Conservation (phyloP, 371 early-diverging fungal species). For the Phascolomyces articulosus region DNA sequence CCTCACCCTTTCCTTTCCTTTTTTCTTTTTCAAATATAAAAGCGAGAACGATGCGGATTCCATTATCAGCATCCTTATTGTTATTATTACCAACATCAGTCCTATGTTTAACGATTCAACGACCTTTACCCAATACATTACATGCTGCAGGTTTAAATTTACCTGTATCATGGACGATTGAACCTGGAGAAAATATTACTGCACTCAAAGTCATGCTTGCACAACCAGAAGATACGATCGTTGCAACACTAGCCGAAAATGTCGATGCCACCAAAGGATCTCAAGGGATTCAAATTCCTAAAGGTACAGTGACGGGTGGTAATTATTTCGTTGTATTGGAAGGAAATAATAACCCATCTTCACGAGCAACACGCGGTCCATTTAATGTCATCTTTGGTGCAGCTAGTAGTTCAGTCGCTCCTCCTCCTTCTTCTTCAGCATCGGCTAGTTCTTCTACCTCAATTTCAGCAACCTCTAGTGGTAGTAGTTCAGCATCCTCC, state of each 20-base stretch:
- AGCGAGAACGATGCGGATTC: neutral
- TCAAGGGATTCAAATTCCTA: constrained; percentile 2
- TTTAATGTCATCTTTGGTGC: constrained; percentile 5
- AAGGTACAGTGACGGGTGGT: constrained; percentile 1
- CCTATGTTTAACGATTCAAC: neutral
- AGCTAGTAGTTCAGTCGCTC: neutral
- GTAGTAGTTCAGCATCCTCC: neutral
- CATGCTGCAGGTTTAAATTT: constrained; percentile 4
- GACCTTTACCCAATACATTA: constrained; percentile 7
- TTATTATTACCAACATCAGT: constrained; percentile 1
- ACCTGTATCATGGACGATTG: constrained; percentile 8
- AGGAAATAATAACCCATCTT: constrained; percentile 12
- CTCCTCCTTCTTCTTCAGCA: neutral
- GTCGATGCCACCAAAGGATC: constrained; percentile 8
- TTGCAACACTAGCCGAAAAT: constrained; percentile 8
- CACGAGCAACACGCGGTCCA: constrained; percentile 4
- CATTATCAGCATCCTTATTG: neutral
- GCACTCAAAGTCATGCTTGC: constrained; percentile 3
- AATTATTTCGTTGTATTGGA: constrained; percentile 11
- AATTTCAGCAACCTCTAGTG: neutral
- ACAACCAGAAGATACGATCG: constrained; percentile 1
- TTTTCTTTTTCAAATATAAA: neutral
- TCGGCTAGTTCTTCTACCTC: neutral
- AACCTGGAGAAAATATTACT: constrained; percentile 4
- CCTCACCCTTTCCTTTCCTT: neutral